phyloP scores from a whole-genome alignment of 805 yeast species.

The Candida ascalaphidarum region DNA sequence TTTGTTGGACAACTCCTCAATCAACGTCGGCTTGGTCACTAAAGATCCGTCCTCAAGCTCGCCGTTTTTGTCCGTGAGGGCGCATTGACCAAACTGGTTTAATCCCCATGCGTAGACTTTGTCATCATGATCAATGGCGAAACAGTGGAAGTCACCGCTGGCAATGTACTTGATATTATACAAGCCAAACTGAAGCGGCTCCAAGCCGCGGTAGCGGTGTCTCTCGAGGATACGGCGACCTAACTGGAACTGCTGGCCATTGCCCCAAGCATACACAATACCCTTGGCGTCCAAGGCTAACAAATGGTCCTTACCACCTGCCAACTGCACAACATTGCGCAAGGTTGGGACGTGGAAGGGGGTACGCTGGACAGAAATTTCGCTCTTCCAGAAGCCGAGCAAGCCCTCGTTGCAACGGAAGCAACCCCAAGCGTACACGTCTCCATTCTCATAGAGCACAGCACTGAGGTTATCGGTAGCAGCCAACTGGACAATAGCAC shows the following conservation, averaged over 20 bases:
- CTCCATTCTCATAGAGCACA: slow-evolving; percentile 70
- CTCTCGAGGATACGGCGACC: slow-evolving; percentile 82
- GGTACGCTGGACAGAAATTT: slow-evolving; percentile 50
- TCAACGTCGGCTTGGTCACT: slow-evolving; percentile 67
- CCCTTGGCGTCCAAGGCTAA: slow-evolving; percentile 80
- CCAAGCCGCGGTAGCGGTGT: slow-evolving; percentile 62
- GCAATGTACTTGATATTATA: slow-evolving; percentile 73
- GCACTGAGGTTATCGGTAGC: slow-evolving; percentile 92
- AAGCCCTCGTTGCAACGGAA: slow-evolving; percentile 91
- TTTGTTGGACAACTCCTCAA: slow-evolving; percentile 53
- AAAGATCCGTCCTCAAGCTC: slow-evolving; percentile 81
- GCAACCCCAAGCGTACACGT: slow-evolving; percentile 96
- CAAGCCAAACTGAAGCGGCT: slow-evolving; percentile 78
- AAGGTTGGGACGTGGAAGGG: slow-evolving; percentile 61
- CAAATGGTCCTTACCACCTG: slow-evolving; percentile 89
- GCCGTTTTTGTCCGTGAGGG: slow-evolving; percentile 49
- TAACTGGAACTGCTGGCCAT: slow-evolving; percentile 86
- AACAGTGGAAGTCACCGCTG: slow-evolving; percentile 92
- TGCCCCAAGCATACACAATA: slow-evolving; percentile 93
- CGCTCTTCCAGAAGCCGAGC: slow-evolving; percentile 63
- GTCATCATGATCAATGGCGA: slow-evolving; percentile 73
- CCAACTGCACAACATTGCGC: slow-evolving; percentile 69
- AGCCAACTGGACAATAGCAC: slow-evolving; percentile 66
- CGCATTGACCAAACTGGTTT: slow-evolving; percentile 96
- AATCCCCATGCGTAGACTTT: slow-evolving; percentile 87